A percentile compares a stretch with the other conserved stretches of the same genome.
Evolutionary conservation across 2,329 filamentous ascomycete genomes (phyloP).

Genomic region (Fusarium sp.): DNA sequence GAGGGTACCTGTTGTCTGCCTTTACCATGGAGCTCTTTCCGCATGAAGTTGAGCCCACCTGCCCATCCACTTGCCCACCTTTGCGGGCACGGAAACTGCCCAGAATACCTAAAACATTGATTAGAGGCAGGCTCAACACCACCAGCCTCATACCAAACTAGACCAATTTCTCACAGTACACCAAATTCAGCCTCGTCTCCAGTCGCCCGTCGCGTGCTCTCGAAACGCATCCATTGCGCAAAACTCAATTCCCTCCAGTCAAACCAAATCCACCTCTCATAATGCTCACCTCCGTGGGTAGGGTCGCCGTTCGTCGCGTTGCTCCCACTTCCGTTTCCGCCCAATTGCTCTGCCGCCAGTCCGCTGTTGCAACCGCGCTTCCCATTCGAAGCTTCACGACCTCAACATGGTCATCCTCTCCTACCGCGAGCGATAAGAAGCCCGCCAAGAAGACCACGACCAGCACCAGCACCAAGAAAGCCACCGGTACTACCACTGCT

Average conservation of each 20-base stretch:
- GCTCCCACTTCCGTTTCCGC: conserved; percentile 40
- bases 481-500: conserved; percentile 35
- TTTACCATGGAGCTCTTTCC: conserved; percentile 24
- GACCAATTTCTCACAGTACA: conserved; percentile 19
- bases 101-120: conserved; percentile 26
- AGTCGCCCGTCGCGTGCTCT: not conserved
- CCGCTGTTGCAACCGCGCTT: conserved; percentile 30
- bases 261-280: conserved; percentile 4
- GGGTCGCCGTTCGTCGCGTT: conserved; percentile 54
- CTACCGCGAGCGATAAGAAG: conserved; percentile 39
- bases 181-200: conserved; percentile 19
- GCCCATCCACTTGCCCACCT: conserved; percentile 13
- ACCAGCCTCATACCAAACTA: conserved; percentile 26
- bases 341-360: conserved; percentile 39
- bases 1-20: conserved; percentile 9
- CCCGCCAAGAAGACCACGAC: conserved; percentile 34
- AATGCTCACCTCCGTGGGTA: conserved; percentile 59
- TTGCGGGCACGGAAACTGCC: conserved; percentile 26
- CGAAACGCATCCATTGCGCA: not conserved
- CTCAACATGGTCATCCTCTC: conserved; percentile 46
- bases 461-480: conserved; percentile 29
- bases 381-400: conserved; percentile 49
- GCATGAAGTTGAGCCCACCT: conserved; percentile 25
- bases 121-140: conserved; percentile 30
- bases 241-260: not conserved